Evolutionary conservation across 345 rosid species (phyloP), one percentile per base, ranked within the genome.

Genomic region (Dipteronia dyeriana): DNA sequence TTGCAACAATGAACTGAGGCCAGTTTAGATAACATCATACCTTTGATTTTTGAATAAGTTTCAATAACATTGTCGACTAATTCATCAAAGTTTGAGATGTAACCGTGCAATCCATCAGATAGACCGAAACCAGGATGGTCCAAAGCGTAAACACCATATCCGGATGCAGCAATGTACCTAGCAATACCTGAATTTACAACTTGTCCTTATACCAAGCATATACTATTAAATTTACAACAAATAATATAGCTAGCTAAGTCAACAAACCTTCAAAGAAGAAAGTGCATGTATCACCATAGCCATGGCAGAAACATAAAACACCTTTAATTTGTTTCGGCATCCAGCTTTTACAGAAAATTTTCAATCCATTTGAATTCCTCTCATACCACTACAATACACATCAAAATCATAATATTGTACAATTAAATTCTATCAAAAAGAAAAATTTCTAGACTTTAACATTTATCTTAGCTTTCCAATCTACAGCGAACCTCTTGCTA

Each of bases 271-370:
- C 98, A 66, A 93, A 93, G 91, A 95, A 91, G 91, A 95, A 95
- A 75, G 99, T 95, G 90, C 99, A 95, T 66, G 98, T 93, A 79
- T 94, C 97, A 39, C 99, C 99, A 86, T 95, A 95, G 13, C 99
- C 99, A 90, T 95, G 99, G 81, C 92, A 88, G 62, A 93, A 88
- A 73, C 75, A 93, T 74, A 95, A 79, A 25, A 82, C 86, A 67
- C 97, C 99, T 85, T 93, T 93, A 25, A 91, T 88, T 78, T 29
- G 75, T 80, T 84, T 79, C 17, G 99, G 99, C 81, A 86, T 75
- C 98, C 99, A 95, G 81, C 95, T 83, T 83, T 90, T 93, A 76
- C 92, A 89, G 83, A 95, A 95, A 74, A 95, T 82, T 64, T 88
- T 90, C 65, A 86, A 77, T 61, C 98, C 98, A 82, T 80, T 87